These are phyloP conservation scores for Dimocarpus longan DNA, from an alignment of 345 rosid species.

Conservation along the genomic window DNA sequence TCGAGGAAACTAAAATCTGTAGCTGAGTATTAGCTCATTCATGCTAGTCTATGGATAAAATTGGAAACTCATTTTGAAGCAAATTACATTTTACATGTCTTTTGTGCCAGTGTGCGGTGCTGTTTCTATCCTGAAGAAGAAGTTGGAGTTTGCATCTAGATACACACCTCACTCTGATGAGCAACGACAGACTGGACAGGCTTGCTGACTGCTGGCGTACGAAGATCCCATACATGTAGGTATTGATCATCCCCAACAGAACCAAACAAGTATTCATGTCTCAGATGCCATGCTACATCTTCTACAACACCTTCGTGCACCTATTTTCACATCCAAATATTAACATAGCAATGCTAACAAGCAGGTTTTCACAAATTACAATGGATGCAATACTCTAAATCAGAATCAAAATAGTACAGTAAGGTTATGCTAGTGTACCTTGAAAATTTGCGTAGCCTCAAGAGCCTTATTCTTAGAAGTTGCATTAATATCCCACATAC, in stretches of 20 bases:
- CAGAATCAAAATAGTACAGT: too few relatives aligned
- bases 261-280: slow-evolving; percentile 96
- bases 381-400: background rate
- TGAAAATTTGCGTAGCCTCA: slow-evolving; percentile 83
- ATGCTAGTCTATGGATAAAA: background rate
- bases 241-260: slow-evolving; percentile 98
- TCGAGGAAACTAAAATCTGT: too few relatives aligned
- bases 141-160: background rate
- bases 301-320: slow-evolving; percentile 99
- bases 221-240: slow-evolving; percentile 88
- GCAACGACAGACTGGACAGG: slow-evolving; percentile 92
- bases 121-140: background rate
- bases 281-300: slow-evolving; percentile 98
- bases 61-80: background rate
- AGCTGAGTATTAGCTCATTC: background rate
- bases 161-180: slow-evolving; percentile 90
- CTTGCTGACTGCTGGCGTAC: slow-evolving; percentile 68
- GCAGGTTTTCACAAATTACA: background rate
- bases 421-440: slow-evolving; percentile 39
- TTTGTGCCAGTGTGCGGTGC: background rate
- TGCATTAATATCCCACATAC: slow-evolving; percentile 91
- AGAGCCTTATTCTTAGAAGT: slow-evolving; percentile 77
- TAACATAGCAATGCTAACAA: background rate
- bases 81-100: background rate
- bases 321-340: slow-evolving; percentile 33